Evolutionary conservation across 805 yeast genomes (phyloP).

Genomic region (Lachancea sp.): DNA sequence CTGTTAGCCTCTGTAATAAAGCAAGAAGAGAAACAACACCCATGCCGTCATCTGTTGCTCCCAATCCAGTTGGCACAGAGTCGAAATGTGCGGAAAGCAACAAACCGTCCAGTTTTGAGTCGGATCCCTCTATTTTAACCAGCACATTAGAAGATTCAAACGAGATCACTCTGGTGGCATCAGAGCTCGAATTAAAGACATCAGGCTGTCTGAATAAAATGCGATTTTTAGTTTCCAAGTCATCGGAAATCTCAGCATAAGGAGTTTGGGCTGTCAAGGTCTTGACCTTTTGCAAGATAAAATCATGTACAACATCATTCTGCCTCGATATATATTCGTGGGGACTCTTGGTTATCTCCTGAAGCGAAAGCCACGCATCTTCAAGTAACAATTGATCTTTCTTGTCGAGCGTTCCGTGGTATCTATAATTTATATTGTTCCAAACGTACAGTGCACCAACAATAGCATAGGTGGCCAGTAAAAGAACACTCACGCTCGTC

Average conservation of each 20-base stretch:
- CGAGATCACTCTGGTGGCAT: constrained; percentile 49
- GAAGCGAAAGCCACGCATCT: constrained; percentile 64
- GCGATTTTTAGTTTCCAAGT: constrained; percentile 34
- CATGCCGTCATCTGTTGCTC: constrained; percentile 89
- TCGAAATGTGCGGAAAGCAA: constrained; percentile 83
- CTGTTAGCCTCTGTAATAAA: constrained; percentile 45
- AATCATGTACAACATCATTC: constrained; percentile 71
- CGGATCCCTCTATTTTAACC: constrained; percentile 63
- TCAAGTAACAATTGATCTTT: constrained; percentile 31
- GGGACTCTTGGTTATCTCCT: constrained; percentile 53
- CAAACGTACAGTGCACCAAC: constrained; percentile 36
- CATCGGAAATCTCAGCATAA: constrained; percentile 35
- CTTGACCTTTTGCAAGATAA: constrained; percentile 33
- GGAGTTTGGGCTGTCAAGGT: neutral
- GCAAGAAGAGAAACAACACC: constrained; percentile 81
- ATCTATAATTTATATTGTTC: constrained; percentile 15
- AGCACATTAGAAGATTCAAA: constrained; percentile 79
- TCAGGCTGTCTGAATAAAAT: constrained; percentile 47
- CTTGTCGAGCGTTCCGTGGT: constrained; percentile 32
- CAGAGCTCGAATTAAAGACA: constrained; percentile 39
- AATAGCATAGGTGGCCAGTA: constrained; percentile 41
- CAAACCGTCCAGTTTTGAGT: constrained; percentile 55
- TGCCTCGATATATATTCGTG: constrained; percentile 79
- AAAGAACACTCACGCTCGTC: constrained; percentile 56
- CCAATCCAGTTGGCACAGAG: constrained; percentile 79